Evolutionary conservation across 2,329 filamentous ascomycete species (phyloP).

Genomic region (Fusarium dimerum): DNA sequence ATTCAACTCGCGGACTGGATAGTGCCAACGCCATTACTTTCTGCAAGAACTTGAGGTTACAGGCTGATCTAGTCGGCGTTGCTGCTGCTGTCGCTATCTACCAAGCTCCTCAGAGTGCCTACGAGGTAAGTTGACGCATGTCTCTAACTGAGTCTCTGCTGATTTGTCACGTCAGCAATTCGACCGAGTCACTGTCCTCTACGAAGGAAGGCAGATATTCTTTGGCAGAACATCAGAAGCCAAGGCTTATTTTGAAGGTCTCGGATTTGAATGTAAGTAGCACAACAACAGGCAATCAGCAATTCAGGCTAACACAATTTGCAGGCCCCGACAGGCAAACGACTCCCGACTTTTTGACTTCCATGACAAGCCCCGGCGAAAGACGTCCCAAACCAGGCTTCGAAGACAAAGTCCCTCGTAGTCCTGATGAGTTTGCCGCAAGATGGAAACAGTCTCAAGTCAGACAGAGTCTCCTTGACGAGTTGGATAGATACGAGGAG

Average conservation of each 20-base stretch:
- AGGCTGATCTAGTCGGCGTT: conserved; percentile 28
- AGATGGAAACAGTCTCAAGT: conserved; percentile 34
- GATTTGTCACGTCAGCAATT: conserved; percentile 38
- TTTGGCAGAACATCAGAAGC: conserved; percentile 61
- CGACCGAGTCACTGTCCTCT: conserved; percentile 67
- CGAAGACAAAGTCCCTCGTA: conserved; percentile 36
- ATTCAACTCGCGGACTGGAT: conserved; percentile 34
- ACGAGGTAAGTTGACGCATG: conserved; percentile 42
- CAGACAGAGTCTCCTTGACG: conserved; percentile 12
- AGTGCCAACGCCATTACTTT: conserved; percentile 32
- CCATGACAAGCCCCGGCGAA: conserved; percentile 45
- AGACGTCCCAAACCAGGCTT: conserved; percentile 35
- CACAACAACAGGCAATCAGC: too few relatives aligned
- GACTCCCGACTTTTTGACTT: conserved; percentile 65
- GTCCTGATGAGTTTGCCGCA: conserved; percentile 40
- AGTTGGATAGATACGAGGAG: conserved; percentile 37
- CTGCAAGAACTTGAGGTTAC: conserved; percentile 26
- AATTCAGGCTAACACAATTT: too few relatives aligned
- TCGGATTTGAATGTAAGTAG: conserved; percentile 58
- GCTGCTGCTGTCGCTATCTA: conserved; percentile 47
- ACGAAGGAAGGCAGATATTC: conserved; percentile 68
- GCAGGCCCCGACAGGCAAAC: conserved; percentile 56
- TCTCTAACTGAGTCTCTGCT: too few relatives aligned
- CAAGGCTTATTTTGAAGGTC: conserved; percentile 59
- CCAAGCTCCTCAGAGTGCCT: conserved; percentile 61